Percentiles rank a stretch among this genome's conserved stretches.
These are phyloP conservation scores for Lachnellula willkommii DNA, from an alignment of 2,329 filamentous ascomycete genomes.

Conservation along the genomic window DNA sequence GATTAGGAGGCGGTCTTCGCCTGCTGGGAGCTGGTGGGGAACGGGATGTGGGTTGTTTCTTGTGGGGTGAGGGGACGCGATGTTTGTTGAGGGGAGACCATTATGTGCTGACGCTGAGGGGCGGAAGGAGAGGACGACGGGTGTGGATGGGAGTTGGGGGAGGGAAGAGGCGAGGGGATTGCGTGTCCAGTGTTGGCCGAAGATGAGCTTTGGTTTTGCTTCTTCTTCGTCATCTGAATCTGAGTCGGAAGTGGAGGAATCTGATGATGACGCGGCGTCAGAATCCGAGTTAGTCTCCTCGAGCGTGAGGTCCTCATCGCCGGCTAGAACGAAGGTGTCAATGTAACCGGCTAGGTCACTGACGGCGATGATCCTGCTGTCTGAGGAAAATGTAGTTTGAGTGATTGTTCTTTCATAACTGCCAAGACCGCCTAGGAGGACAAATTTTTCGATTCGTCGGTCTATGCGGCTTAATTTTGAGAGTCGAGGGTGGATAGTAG, in stretches of 20 bases:
- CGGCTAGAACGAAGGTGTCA: slow-evolving; percentile 75
- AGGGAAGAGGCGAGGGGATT: slow-evolving; percentile 67
- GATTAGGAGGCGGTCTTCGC: slow-evolving; percentile 51
- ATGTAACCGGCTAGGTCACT: slow-evolving; percentile 80
- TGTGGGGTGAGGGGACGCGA: slow-evolving; percentile 35
- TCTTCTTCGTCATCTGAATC: slow-evolving; percentile 42
- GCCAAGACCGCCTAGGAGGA: slow-evolving; percentile 61
- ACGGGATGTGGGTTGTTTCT: slow-evolving; percentile 26
- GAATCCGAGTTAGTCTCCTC: slow-evolving; percentile 33
- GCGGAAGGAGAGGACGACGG: slow-evolving; percentile 64
- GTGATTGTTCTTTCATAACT: slow-evolving; percentile 71
- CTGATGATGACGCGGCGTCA: slow-evolving; percentile 29
- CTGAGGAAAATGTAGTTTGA: slow-evolving; percentile 70
- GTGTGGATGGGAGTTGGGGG: slow-evolving; percentile 60
- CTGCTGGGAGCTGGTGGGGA: slow-evolving; percentile 47
- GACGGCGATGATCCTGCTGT: slow-evolving; percentile 72
- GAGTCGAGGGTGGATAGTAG: slow-evolving; percentile 38
- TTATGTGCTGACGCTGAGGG: slow-evolving; percentile 33
- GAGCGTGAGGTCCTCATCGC: slow-evolving; percentile 45
- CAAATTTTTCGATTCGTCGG: slow-evolving; percentile 49
- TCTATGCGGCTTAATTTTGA: slow-evolving; percentile 48
- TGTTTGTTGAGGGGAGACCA: slow-evolving; percentile 35
- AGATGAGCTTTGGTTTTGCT: slow-evolving; percentile 42
- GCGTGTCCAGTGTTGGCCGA: slow-evolving; percentile 66
- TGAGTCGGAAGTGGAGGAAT: slow-evolving; percentile 34